Conservation (phyloP, 768 basidiomycete species). For the Suillus hirtellus region DNA sequence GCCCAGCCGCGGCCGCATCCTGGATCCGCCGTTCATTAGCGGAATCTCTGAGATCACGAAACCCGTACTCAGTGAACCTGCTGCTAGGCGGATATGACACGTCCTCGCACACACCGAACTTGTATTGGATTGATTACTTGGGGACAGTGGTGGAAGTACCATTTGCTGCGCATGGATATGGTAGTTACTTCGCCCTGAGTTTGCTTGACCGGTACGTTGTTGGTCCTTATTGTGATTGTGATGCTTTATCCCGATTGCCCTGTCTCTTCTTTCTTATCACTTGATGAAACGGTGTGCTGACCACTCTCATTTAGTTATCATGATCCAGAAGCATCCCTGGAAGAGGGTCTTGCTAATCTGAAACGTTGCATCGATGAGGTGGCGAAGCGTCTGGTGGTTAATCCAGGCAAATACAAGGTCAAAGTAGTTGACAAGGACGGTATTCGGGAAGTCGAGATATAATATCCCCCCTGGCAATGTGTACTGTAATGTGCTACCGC, state of each 20-base stretch:
- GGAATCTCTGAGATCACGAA: conserved; percentile 82
- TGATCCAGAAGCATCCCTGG: conserved; percentile 79
- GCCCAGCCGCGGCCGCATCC: conserved; percentile 87
- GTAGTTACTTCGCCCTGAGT: conserved; percentile 87
- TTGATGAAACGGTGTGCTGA: conserved; percentile 11
- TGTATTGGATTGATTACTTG: conserved; percentile 97
- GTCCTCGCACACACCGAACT: conserved; percentile 64
- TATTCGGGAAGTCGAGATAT: conserved; percentile 76
- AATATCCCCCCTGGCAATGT: conserved; percentile 17
- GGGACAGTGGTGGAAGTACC: conserved; percentile 88
- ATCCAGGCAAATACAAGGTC: conserved; percentile 80
- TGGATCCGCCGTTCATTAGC: conserved; percentile 95
- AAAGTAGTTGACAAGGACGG: conserved; percentile 94
- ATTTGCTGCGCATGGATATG: conserved; percentile 95
- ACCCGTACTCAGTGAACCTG: conserved; percentile 89
- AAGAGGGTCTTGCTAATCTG: conserved; percentile 83
- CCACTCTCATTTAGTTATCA: conserved; percentile 64
- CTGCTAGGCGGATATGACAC: conserved; percentile 92
- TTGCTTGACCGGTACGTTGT: conserved; percentile 82
- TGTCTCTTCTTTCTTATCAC: background rate
- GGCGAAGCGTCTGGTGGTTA: conserved; percentile 77
- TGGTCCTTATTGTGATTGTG: background rate
- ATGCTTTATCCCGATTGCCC: background rate
- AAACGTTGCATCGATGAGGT: conserved; percentile 89
- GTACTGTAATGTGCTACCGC: background rate